Base-by-base conservation (phyloP, 2,329 filamentous ascomycete species). In the Alternaria sp. region DNA sequence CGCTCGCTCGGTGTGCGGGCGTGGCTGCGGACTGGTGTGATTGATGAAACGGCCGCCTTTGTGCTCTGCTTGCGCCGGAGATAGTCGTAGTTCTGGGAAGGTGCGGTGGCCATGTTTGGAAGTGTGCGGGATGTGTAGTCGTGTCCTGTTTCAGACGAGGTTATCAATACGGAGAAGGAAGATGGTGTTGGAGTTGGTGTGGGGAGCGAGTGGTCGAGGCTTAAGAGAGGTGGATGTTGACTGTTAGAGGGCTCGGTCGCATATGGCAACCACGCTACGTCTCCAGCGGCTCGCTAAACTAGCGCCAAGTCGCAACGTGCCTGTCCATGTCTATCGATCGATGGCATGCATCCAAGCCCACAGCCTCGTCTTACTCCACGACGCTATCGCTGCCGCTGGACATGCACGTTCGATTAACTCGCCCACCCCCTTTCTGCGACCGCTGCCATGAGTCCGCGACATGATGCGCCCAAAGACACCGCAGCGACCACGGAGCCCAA, bases 1-100 rank as follows among this genome's bases (percentile, higher is more conserved):
- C 93, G 86, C 67, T 87, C 83, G 69, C 85, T 86, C 61, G 87
- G 83, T 54, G 83, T 84, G 72, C 86, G 83, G 59, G 81, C 80
- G 63, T 85, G 85, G 66, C 74, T 79, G 68, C 75, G 79, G 51
- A 72, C 67, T 57, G 73, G 76, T 55, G 74, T 71, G 66, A 76
- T 74, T 43, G 71, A 74, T 32, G 81, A 69, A 40, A 79, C 72
- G 67, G 69, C 75, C 59, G 68, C 75, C 76, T 75, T 81, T 66
- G 71, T 80, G 51, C 85, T 83, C 70, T 86, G 86, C 77, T 87
- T 87, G 73, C 87, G 86, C 71, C 85, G 85, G 66, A 87, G 82
- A 72, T 86, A 85, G 78, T 87, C 86, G 83, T 86, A 84, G 75
- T 85, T 83, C 55, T 82, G 81, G 47, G 77, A 72, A 54, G 74